Evolutionary conservation across 1,284 basidiomycete species (phyloP), one percentile per base, ranked within the genome.

Genomic region (Malassezia sympodialis): DNA sequence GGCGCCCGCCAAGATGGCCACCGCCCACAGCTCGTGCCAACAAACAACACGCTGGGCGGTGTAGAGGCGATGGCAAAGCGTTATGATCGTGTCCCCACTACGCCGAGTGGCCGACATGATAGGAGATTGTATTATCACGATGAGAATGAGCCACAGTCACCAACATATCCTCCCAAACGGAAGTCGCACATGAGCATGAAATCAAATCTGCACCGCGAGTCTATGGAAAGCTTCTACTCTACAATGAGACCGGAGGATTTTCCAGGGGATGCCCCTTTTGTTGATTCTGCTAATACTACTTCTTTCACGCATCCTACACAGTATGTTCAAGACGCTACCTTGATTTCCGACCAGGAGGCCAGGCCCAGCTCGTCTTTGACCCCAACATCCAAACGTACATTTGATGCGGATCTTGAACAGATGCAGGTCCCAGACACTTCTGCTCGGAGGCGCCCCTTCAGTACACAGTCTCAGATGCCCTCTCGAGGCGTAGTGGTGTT

Each of bases 401-500:
- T 2, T 19, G 21, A 19, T 10, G 37, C 10, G 11, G 37, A 21
- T 39, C 8, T 19, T 39, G 37, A 39, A 4, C 37, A 21, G 19
- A 21, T 39, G n/a, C 37, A 19, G 37, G 17, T 8, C 15, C 17
- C 37, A 15, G 37, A 39, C 21, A 39, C n/a, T 21, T 6, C 37
- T 8, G 12, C 17, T 39, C 37, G 37, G 19, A 39, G 37, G 12
- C 37, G 37, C 10, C 37, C 37, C 37, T 39, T 39, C 15, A 39
- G 37, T 11, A 39, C 37, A 4, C 37, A 39, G 19, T 39, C 37
- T 4, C 17, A 39, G 12, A 39, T 39, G 37, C 37, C 37, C 15
- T 21, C 17, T 8, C 46, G 34, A 14, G 53, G 53, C 14, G 35
- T 45, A 5, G 50, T 57, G 3, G 45, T 44, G 10, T 39, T 51